Conservation (phyloP, 306 rosid species). For the Quercus variabilis region DNA sequence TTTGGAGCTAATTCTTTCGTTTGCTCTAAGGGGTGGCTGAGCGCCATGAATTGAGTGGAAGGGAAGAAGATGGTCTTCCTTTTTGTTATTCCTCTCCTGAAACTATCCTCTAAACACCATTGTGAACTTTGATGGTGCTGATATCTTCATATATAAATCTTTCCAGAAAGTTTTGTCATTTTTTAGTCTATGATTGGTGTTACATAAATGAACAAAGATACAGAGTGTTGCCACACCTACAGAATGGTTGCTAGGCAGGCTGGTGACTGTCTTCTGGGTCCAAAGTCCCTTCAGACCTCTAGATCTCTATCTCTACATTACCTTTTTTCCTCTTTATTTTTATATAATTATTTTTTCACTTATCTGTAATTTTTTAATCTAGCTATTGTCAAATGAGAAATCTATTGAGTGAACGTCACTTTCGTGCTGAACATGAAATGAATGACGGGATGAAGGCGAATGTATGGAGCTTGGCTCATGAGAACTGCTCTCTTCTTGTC, state of each 20-base stretch:
- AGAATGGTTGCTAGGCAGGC: not conserved
- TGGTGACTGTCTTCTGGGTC: not conserved
- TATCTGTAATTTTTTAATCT: not conserved
- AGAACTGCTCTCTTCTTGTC: constrained; percentile 11
- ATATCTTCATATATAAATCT: too few species aligned
- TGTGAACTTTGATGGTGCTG: too few species aligned
- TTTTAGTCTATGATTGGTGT: too few species aligned
- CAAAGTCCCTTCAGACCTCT: not conserved
- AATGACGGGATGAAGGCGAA: not conserved
- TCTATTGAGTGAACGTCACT: constrained; percentile 30
- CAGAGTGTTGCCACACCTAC: too few species aligned
- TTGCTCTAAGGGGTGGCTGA: too few species aligned
- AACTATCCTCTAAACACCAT: too few species aligned
- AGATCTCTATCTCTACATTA: not conserved
- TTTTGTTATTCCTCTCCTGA: too few species aligned
- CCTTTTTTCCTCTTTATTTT: not conserved
- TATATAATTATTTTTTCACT: not conserved
- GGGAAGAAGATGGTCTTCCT: too few species aligned
- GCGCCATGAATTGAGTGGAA: too few species aligned
- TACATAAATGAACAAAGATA: too few species aligned
- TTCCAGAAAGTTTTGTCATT: too few species aligned
- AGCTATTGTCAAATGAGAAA: constrained; percentile 46
- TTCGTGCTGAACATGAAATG: constrained; percentile 1
- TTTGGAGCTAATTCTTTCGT: too few species aligned
- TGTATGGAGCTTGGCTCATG: not conserved